A percentile compares a stretch with the other conserved stretches of the same genome.
Evolutionary conservation across 768 basidiomycete genomes (phyloP).

Genomic region (Pleurotus salmoneostramineus): DNA sequence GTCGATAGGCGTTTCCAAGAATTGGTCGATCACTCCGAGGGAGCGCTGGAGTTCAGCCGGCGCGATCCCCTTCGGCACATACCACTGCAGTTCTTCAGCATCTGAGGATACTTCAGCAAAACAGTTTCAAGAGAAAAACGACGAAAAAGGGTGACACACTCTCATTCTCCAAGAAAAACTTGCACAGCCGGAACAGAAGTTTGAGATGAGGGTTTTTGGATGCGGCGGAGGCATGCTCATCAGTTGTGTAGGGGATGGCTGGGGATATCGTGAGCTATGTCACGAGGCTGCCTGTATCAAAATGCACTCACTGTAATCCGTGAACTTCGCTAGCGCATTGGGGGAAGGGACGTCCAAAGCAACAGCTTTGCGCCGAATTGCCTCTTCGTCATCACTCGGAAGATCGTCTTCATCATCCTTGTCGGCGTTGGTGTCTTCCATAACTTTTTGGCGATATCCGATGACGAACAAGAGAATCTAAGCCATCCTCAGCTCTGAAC

Average conservation of each 20-base stretch:
- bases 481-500: constrained; percentile 2
- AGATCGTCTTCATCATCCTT: constrained; percentile 22
- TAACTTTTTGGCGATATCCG: constrained; percentile 51
- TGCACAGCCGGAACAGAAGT: constrained; percentile 76
- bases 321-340: constrained; percentile 65
- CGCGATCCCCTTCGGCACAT: constrained; percentile 66
- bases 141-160: constrained; percentile 36
- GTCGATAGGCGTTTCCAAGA: constrained; percentile 77
- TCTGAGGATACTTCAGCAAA: constrained; percentile 31
- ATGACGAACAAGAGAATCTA: constrained; percentile 65
- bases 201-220: constrained; percentile 78
- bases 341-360: constrained; percentile 50
- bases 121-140: constrained; percentile 1
- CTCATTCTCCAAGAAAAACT: constrained; percentile 65
- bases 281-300: background rate
- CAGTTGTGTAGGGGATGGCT: constrained; percentile 75
- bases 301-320: constrained; percentile 66
- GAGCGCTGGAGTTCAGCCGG: constrained; percentile 67
- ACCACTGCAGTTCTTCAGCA: constrained; percentile 79
- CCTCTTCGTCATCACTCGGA: constrained; percentile 28
- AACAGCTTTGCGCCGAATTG: constrained; percentile 11
- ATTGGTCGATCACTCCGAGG: constrained; percentile 78
- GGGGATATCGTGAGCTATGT: background rate
- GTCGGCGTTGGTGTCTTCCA: constrained; percentile 55
- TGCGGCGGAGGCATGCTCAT: constrained; percentile 74